Percentiles rank a stretch among this genome's conserved stretches.
Conservation (phyloP, 2,329 filamentous ascomycete species). For the Colletotrichum sp. region DNA sequence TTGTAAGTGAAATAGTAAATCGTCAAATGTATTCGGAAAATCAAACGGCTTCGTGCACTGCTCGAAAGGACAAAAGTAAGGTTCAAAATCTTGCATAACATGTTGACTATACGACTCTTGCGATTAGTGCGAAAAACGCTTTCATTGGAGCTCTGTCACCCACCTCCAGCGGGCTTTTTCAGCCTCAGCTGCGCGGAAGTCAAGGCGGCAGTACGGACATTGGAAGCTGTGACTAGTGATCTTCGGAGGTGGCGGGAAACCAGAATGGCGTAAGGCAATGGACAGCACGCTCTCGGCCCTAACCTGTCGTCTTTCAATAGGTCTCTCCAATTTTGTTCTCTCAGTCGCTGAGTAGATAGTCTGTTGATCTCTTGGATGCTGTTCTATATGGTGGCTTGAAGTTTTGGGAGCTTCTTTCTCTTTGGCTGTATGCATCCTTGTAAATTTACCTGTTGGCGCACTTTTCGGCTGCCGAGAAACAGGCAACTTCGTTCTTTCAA, state of each 20-base stretch:
- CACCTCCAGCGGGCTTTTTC: no score
- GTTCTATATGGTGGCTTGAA: rapidly evolving
- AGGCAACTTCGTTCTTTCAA: rapidly evolving
- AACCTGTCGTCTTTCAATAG: rapidly evolving
- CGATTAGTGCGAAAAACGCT: no score
- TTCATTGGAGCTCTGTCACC: no score
- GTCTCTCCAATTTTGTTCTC: background rate
- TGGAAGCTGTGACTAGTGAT: background rate
- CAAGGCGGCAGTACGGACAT: background rate
- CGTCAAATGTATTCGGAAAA: no score
- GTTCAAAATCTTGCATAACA: no score
- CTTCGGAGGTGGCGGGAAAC: background rate
- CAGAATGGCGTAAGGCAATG: rapidly evolving
- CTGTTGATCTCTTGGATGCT: background rate
- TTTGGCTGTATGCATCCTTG: no score
- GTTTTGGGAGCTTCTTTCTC: rapidly evolving
- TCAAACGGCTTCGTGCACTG: no score
- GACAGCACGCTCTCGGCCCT: background rate
- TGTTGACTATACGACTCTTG: no score
- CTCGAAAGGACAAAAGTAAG: no score
- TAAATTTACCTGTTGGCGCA: no score
- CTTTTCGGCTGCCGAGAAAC: no score
- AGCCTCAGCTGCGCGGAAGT: background rate
- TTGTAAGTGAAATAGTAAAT: no score
- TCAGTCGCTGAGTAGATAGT: background rate